Conservation (phyloP, 257 asterid species). For the Lithospermum erythrorhizon region DNA sequence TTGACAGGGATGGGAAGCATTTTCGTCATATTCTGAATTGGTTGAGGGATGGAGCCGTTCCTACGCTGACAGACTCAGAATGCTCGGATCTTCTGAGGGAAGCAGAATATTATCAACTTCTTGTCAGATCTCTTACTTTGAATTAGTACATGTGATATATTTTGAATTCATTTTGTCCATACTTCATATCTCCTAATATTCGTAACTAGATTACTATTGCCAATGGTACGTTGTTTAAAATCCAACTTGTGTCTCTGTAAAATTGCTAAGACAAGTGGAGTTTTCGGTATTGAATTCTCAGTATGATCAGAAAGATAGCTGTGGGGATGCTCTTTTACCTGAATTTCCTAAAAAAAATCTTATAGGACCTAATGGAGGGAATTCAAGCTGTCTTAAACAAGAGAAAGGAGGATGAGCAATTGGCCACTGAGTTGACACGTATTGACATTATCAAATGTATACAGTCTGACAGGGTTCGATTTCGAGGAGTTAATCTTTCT, state of each 20-base stretch:
- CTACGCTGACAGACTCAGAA: conserved; percentile 53
- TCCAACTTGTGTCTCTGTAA: too few relatives aligned
- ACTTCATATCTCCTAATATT: neutral
- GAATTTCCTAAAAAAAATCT: neutral
- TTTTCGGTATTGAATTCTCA: too few relatives aligned
- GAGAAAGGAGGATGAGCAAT: conserved; percentile 70
- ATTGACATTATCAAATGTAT: conserved; percentile 84
- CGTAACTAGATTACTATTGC: too few relatives aligned
- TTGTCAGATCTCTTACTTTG: conserved; percentile 33
- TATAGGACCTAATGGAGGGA: conserved; percentile 68
- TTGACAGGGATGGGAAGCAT: conserved; percentile 89
- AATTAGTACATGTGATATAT: neutral
- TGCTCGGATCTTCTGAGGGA: conserved; percentile 66
- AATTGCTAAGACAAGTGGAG: too few relatives aligned
- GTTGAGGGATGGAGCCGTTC: conserved; percentile 86
- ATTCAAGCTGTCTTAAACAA: conserved; percentile 41
- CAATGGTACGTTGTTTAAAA: too few relatives aligned
- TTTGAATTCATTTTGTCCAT: neutral
- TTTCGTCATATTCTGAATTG: conserved; percentile 87
- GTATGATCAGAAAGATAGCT: too few relatives aligned
- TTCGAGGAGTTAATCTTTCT: conserved; percentile 89
- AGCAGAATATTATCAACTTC: conserved; percentile 92
- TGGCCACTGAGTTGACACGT: conserved; percentile 76
- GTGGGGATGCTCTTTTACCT: neutral
- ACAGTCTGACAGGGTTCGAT: conserved; percentile 83